Conservation (phyloP, 2,329 filamentous ascomycete species). For the Myriosclerotinia duriaeana region DNA sequence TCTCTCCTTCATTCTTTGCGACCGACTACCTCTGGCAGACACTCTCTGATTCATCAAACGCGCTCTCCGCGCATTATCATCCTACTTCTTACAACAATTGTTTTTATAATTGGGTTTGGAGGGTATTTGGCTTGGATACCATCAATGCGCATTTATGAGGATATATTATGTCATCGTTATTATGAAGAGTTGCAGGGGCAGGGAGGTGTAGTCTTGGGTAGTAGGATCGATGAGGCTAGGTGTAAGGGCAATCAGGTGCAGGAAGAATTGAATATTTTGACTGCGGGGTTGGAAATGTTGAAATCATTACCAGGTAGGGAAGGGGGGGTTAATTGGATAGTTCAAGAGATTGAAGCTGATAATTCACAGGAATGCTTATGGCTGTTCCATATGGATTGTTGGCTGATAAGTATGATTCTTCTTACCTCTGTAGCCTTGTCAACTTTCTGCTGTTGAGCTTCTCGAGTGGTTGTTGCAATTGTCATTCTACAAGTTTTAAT, state of each 20-base stretch:
- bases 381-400: conserved; percentile 44
- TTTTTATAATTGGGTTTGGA: conserved; percentile 39
- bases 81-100: conserved; percentile 38
- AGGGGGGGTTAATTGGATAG: conserved; percentile 9
- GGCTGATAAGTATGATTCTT: conserved; percentile 42
- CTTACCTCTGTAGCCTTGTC: background rate
- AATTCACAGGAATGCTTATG: conserved; percentile 35
- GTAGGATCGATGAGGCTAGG: conserved; percentile 41
- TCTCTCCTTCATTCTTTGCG: conserved; percentile 19
- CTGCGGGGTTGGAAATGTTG: conserved; percentile 40
- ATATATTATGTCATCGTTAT: conserved; percentile 46
- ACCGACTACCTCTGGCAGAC: background rate
- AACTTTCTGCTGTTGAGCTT: too few relatives aligned
- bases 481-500: background rate
- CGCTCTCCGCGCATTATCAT: conserved; percentile 39
- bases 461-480: too few relatives aligned
- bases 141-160: conserved; percentile 43
- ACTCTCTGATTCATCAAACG: conserved; percentile 19
- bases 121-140: conserved; percentile 42
- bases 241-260: conserved; percentile 45
- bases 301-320: conserved; percentile 40
- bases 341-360: conserved; percentile 15
- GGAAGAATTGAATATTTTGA: conserved; percentile 41
- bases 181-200: conserved; percentile 34
- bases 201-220: conserved; percentile 31